Evolutionary conservation across 257 asterid species (phyloP), one percentile per base, ranked within the genome.

Genomic region (Anisodus acutangulus): DNA sequence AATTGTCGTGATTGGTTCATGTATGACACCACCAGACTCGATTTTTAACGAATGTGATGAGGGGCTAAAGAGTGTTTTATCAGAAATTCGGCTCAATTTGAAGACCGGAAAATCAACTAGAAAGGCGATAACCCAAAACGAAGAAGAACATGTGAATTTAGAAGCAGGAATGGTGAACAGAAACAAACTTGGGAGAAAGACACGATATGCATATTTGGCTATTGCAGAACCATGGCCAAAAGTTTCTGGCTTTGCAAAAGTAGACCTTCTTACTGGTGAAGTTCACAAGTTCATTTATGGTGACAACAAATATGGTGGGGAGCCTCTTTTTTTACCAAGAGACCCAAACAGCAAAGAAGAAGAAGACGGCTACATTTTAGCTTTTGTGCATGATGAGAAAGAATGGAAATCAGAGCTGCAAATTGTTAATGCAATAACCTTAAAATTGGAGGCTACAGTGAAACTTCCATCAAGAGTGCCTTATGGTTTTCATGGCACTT

Each of bases 11-110:
- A 93, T 97, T 53, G 99, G 99, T 0, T 97, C 99, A 2, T 97
- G 99, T 85, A 97, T 97, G 99, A 97, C 99, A n/a, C 99, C 99
- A 3, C 93, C 99, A 0, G 98, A 97, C 87, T 97, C 99, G 6
- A 95, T 97, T 85, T 97, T 97, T 90, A 95, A 95, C 59, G 99
- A 97, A 85, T 90, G 97, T 84, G 99, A 97, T 9, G 96, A 95
- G 79, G 94, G 94, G 0, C 62, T 97, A 51, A 63, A 95, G 87
- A 97, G 98, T 60, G 93, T 95, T 15, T 15, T 97, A 4, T 97
- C 99, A 3, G 99, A 97, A 90, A 97, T 97, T 49, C 88, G 99
- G 3, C 92, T 97, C 9, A 91, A 95, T 83, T 49, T 91, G 81
- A 93, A 83, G 68, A 97, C 99, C 0, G 98, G 99, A 0, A 86